A percentile compares a stretch with the other conserved stretches of the same genome.
These are phyloP conservation scores for Rosa hybrid DNA, from an alignment of 331 rosid genomes.

Conservation along the genomic window DNA sequence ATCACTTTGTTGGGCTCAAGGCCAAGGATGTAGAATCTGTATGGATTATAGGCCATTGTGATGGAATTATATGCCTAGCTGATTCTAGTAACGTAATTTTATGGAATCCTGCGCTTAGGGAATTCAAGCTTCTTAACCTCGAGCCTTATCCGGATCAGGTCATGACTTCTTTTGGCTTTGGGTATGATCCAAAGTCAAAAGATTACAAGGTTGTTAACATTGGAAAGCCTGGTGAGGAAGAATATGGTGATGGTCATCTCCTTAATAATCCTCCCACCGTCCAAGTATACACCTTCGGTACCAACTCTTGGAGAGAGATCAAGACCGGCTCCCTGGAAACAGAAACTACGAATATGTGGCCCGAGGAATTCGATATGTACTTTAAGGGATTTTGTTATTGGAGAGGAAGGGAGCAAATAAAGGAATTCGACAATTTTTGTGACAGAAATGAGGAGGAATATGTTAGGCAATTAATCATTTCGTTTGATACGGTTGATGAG, in stretches of 20 bases:
- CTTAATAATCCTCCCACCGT: neutral
- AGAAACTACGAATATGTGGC: neutral
- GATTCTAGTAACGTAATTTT: neutral
- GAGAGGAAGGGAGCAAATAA: neutral
- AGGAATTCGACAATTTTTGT: neutral
- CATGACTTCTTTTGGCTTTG: neutral
- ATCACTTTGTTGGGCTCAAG: neutral
- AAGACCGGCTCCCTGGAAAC: neutral
- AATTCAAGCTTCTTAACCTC: neutral
- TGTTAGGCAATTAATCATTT: neutral
- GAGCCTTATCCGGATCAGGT: neutral
- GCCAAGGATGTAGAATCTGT: neutral
- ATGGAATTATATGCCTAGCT: neutral
- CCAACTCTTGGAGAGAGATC: neutral
- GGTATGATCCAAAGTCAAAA: neutral
- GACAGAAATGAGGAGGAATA: no score
- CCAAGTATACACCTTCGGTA: neutral
- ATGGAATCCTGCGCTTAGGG: slow-evolving; percentile 8
- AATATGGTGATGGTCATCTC: neutral
- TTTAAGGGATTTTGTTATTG: neutral
- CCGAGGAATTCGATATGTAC: neutral
- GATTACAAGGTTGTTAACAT: neutral
- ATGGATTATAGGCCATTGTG: neutral
- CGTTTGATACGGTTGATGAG: neutral
- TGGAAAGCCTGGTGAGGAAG: neutral